Conservation (phyloP, 805 yeast genomes). For the Yueomyces sp. region DNA sequence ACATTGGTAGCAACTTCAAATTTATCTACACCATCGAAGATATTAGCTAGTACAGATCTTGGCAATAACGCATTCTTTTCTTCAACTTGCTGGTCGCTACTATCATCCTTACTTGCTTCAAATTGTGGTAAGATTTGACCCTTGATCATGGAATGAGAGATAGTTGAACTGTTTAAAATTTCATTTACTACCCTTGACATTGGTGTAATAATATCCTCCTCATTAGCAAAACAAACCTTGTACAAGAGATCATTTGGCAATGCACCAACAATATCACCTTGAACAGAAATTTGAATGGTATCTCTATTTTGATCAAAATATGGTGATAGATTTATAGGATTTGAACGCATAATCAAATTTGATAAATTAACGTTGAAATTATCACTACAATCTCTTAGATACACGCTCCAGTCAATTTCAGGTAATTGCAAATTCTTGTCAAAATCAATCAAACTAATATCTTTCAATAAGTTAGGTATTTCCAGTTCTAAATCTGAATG, state of each 20-base stretch:
- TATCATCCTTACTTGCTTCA: slow-evolving; percentile 2
- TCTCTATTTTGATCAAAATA: slow-evolving; percentile 2
- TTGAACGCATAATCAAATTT: background rate
- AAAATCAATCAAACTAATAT: slow-evolving; percentile 8
- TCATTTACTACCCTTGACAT: slow-evolving; percentile 16
- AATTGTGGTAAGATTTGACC: slow-evolving; percentile 2
- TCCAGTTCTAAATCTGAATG: slow-evolving; percentile 9
- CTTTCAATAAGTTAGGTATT: slow-evolving; percentile 7
- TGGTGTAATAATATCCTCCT: slow-evolving; percentile 21
- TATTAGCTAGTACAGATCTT: slow-evolving; percentile 3
- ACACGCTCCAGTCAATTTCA: slow-evolving; percentile 24
- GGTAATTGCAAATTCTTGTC: slow-evolving; percentile 19
- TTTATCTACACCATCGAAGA: slow-evolving; percentile 9
- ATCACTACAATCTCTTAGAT: slow-evolving; percentile 26
- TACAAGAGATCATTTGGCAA: slow-evolving; percentile 15
- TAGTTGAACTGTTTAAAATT: slow-evolving; percentile 10
- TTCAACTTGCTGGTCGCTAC: slow-evolving; percentile 6
- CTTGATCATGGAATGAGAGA: background rate
- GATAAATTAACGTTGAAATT: slow-evolving; percentile 12
- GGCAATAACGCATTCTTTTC: slow-evolving; percentile 7
- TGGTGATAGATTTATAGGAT: background rate
- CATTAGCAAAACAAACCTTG: slow-evolving; percentile 21
- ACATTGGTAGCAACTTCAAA: slow-evolving; percentile 12
- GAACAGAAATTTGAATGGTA: slow-evolving; percentile 1
- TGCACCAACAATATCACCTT: slow-evolving; percentile 6